Base-by-base conservation (phyloP, 2,329 filamentous ascomycete species). In the Lecanicillium sp. region DNA sequence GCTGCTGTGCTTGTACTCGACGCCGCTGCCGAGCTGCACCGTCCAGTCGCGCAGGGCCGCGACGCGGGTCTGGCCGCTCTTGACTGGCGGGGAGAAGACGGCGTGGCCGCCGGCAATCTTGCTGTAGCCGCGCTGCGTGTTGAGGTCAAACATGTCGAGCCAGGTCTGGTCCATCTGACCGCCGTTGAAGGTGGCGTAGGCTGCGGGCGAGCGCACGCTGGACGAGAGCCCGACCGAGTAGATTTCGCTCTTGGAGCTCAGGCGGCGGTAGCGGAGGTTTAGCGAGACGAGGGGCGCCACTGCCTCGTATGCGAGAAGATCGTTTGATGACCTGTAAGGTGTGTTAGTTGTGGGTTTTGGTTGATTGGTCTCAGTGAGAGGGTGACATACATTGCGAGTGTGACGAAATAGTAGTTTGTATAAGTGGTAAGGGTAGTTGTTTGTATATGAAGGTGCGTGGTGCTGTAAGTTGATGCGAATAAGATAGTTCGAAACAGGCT, bases 111-210 rank as follows among this genome's bases (percentile, higher is more conserved):
- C 59, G 11, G 48, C 50, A 0, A 53, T 52, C 46, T 59, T 60
- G 43, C 51, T 54, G 41, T 52, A 49, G 14, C 49, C 46, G 12
- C 49, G 45, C 11, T 52, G 51, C 0, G 51, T 49, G 20, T 41
- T 35, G 17, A 57, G 37, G 31, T 57, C 52, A 37, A 61, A 61
- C 14, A 58, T 48, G 43, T 62, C 59, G 40, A 62, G 54, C 58
- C 59, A 62, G n/a, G 56, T 51, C 17, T 58, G 55, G 25, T 48
- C 37, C 9, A 52, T 48, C 31, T 54, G 53, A 4, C 47, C 51
- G 17, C 53, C 51, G 32, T 48, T 46, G 44, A 55, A 61, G 29
- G 53, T 51, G 13, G 58, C 55, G 15, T 57, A 58, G 18, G 52
- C 57, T 13, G 49, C 33, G 29, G 44, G 38, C 14, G 40, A 17